These are phyloP conservation scores for Setaria italica DNA, from an alignment of 202 grass and related monocot genomes.

Conservation along the genomic window DNA sequence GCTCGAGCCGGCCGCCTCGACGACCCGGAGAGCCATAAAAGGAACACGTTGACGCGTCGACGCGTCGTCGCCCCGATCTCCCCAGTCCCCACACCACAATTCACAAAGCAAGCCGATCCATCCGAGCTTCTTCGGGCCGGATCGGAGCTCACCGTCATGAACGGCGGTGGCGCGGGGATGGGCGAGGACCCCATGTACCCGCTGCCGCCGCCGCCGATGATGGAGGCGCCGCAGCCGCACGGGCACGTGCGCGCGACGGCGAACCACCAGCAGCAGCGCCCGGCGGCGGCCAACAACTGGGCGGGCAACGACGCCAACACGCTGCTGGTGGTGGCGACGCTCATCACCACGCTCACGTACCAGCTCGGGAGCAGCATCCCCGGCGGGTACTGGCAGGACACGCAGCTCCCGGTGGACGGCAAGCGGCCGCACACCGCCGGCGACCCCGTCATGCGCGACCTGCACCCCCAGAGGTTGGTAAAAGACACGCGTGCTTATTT, in stretches of 20 bases:
- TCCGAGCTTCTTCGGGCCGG: neutral
- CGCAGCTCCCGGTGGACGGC: neutral
- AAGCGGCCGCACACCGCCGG: constrained; percentile 35
- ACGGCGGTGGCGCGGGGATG: neutral
- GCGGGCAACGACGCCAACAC: constrained; percentile 56
- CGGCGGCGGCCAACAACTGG: constrained; percentile 33
- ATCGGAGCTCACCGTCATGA: constrained; percentile 1
- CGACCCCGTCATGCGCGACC: constrained; percentile 69
- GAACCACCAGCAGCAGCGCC: neutral
- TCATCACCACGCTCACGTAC: constrained; percentile 68
- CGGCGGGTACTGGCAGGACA: constrained; percentile 54
- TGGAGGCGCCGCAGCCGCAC: neutral
- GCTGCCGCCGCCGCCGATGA: neutral
- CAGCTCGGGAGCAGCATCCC: constrained; percentile 58
- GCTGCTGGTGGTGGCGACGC: constrained; percentile 61
- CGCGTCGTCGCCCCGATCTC: neutral
- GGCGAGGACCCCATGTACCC: constrained; percentile 5
- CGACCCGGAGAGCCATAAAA: neutral
- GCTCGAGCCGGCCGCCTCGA: neutral
- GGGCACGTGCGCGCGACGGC: neutral
- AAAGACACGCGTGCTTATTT: too few species aligned
- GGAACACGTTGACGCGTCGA: neutral
- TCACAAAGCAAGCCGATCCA: neutral
- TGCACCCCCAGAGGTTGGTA: constrained; percentile 29
- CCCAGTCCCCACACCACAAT: neutral